Evolutionary conservation across 139 green algal species (phyloP).

Genomic region (Chlamydomonas incerta): DNA sequence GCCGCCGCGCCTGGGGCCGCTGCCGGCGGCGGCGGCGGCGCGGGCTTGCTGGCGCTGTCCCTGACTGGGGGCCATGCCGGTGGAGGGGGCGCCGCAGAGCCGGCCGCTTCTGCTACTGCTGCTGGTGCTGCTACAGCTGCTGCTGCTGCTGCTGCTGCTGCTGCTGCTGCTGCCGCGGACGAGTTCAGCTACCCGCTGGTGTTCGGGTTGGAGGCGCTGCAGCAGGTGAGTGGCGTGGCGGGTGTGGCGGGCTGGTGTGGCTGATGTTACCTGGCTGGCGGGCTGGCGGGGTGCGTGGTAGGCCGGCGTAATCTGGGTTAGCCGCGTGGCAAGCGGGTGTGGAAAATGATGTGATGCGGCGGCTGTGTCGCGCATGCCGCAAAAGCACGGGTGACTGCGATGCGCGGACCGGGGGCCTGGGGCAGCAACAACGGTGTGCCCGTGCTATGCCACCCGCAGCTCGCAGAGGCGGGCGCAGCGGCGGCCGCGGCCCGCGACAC

Average conservation of each 20-base stretch:
- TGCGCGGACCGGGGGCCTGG: too few species aligned
- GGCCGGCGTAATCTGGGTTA: too few species aligned
- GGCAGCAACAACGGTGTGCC: too few species aligned
- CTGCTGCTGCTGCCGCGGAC: neutral
- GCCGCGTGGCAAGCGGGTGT: too few species aligned
- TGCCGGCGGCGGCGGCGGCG: neutral
- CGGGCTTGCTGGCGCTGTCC: neutral
- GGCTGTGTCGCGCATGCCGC: too few species aligned
- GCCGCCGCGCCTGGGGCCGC: neutral
- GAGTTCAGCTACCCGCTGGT: constrained; percentile 36
- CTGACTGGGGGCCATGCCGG: neutral
- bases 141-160: neutral
- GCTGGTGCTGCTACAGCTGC: neutral
- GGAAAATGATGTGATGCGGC: neutral
- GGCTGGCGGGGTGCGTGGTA: too few species aligned
- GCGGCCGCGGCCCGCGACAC: constrained; percentile 6
- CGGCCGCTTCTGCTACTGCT: neutral
- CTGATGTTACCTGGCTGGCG: too few species aligned
- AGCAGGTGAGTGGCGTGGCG: neutral
- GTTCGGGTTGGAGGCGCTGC: constrained; percentile 19
- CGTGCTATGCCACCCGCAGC: neutral
- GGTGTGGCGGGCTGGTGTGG: neutral
- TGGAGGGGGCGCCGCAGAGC: neutral
- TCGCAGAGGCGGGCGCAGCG: constrained; percentile 1
- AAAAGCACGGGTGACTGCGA: too few species aligned